Evolutionary conservation across 1,284 basidiomycete species (phyloP), one percentile per base, ranked within the genome.

Genomic region (Microbotryum lychnidis-dioicae): DNA sequence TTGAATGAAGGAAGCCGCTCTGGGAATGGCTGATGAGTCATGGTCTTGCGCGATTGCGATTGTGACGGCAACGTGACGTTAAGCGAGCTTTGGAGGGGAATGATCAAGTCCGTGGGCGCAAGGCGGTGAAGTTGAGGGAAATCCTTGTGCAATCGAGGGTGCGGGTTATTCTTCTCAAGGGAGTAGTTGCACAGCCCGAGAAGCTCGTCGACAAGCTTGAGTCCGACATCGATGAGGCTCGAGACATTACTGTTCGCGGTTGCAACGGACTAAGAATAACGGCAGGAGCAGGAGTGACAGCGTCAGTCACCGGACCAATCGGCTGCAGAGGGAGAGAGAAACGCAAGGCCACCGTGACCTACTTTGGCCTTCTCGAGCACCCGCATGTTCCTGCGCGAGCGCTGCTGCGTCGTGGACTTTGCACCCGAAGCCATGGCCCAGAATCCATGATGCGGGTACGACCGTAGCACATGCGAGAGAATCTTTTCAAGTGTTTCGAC

Each of bases 381-480:
- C 4, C 76, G 72, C 55, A 74, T 79, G 54, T 88, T 90, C 62
- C 89, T 81, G 27, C 77, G 71, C 62, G 80, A 79, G 53, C 94
- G 81, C 44, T 80, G 80, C 1, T 71, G 7, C 65, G 89, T 87
- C 50, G 84, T 89, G 0, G 93, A 97, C 74, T 93, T 89, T 52
- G 87, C 83, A 7, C 91, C 89, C 1, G 91, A 88, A 1, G 87
- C 84, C 73, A 96, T 93, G 2, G 91, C 82, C 96, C 96, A 99
- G 49, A 97, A 79, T 0, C 89, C 86, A 76, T 99, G 96, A 54
- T 87, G 85, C 5, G 96, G 93, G 73, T 92, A 94, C 58, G 85
- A 83, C 57, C 80, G 76, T 16, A 98, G 80, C 47, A 97, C 89
- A 21, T 76, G 78, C 12, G 79, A 76, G 65, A 98, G 90, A 47